Evolutionary conservation across 208 protist genomes (phyloP).

Genomic region (Crithidia bombi): DNA sequence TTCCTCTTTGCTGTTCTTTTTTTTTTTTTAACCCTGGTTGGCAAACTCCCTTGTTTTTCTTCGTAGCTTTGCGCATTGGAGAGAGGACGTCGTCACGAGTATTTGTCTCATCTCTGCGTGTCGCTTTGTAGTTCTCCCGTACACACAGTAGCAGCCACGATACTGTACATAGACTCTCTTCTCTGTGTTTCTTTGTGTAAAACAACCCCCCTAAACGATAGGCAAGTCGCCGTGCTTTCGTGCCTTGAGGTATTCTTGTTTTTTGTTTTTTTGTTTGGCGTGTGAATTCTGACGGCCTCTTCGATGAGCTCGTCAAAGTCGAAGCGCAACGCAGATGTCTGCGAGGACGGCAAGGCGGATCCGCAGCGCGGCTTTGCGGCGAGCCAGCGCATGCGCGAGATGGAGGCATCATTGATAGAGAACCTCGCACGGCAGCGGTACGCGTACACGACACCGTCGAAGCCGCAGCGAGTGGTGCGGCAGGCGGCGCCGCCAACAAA

Average conservation of each 20-base stretch:
- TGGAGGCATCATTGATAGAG: slow-evolving; percentile 68
- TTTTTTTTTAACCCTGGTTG: too few relatives aligned
- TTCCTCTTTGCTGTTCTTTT: too few relatives aligned
- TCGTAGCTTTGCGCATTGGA: background rate
- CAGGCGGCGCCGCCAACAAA: background rate
- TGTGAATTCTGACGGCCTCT: background rate
- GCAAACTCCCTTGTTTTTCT: background rate
- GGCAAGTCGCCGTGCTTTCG: background rate
- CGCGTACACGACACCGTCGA: slow-evolving; percentile 10
- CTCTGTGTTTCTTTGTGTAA: slow-evolving; percentile 13
- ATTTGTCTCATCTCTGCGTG: too few relatives aligned
- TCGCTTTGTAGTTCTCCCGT: background rate
- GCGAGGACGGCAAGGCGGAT: slow-evolving; percentile 11
- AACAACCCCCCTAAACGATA: too few relatives aligned
- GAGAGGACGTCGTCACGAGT: too few relatives aligned
- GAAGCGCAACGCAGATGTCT: background rate
- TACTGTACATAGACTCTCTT: slow-evolving; percentile 12
- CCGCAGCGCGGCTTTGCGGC: slow-evolving; percentile 58
- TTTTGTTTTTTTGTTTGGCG: slow-evolving; percentile 16
- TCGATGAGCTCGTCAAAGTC: slow-evolving; percentile 7
- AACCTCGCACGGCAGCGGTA: slow-evolving; percentile 56
- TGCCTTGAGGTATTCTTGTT: background rate
- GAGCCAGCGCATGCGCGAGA: slow-evolving; percentile 70
- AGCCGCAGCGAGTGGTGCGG: background rate
- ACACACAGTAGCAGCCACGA: background rate